Base-by-base conservation (phyloP, 1,284 basidiomycete genomes). In the Fistulina hepatica region DNA sequence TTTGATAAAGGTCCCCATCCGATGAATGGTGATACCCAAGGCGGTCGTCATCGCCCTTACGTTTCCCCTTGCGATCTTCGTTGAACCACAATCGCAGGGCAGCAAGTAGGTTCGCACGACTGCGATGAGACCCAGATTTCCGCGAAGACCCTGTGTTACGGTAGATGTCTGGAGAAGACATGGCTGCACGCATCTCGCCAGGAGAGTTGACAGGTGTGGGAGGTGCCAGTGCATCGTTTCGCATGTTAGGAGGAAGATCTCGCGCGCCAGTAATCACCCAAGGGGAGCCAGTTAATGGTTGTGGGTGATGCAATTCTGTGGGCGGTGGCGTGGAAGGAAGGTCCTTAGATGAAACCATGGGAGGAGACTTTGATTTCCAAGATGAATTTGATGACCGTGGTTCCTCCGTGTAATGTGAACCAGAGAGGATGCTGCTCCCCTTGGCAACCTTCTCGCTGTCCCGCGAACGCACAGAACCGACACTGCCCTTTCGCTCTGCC, bases 71-170 rank as follows among this genome's bases (percentile, higher is more conserved):
- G 48, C 67, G 64, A 46, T 86, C 83, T 44, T 85, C 82, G 41
- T 81, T 71, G 57, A 88, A 84, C 83, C 83, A 88, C 42, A 76
- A 64, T 28, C 80, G 66, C 55, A 88, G 82, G 7, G 82, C 68
- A 3, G 76, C 72, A 23, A 88, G 53, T 27, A 88, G 51, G 49
- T 78, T 86, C 1, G 78, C 80, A 23, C 82, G 68, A 51, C 76
- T 74, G 59, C 56, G 54, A 44, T 32, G 51, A 43, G 26, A 43
- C 26, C 34, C 47, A 25, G 46, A 37, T 37, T 55, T 60, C 21
- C 48, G 49, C n/a, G 50, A 46, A 6, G 48, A 41, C 11, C 45
- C 44, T 42, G 68, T 71, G n/a, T n/a, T n/a, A n/a, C n/a, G n/a
- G n/a, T n/a, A n/a, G n/a, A n/a, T n/a, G n/a, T n/a, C n/a, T 6